Conservation (phyloP, 1,284 basidiomycete species). For the Calocybe gambosa region DNA sequence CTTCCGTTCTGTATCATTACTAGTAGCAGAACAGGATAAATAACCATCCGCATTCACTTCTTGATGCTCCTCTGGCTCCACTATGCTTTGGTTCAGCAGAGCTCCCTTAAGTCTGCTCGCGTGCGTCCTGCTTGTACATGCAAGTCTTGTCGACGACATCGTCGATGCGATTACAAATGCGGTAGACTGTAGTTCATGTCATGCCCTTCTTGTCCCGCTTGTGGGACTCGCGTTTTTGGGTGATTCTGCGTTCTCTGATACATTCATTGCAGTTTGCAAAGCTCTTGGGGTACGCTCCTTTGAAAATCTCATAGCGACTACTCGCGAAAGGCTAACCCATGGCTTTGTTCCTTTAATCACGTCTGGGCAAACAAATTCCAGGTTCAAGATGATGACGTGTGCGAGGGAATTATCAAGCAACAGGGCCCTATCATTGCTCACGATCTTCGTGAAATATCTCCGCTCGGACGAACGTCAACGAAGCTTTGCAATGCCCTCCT, state of each 20-base stretch:
- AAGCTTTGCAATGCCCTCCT: slow-evolving; percentile 52
- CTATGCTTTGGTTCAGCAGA: slow-evolving; percentile 5
- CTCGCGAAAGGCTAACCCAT: not conserved
- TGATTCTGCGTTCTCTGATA: slow-evolving; percentile 33
- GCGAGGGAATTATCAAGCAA: slow-evolving; percentile 41
- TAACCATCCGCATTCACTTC: not conserved
- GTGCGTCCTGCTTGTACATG: slow-evolving; percentile 5
- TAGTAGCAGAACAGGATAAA: no score
- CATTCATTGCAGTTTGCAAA: slow-evolving; percentile 37
- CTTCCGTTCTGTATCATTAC: no score
- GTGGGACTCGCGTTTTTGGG: slow-evolving; percentile 37
- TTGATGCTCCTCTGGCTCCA: not conserved
- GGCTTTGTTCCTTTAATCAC: no score
- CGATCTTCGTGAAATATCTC: slow-evolving; percentile 43
- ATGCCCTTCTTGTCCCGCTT: slow-evolving; percentile 37
- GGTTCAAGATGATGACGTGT: slow-evolving; percentile 43
- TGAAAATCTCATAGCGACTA: not conserved
- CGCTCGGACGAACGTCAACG: slow-evolving; percentile 41
- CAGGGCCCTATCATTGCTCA: slow-evolving; percentile 57
- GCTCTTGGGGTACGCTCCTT: slow-evolving; percentile 27
- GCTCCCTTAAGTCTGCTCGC: slow-evolving; percentile 5
- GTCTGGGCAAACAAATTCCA: no score
- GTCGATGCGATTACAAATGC: slow-evolving; percentile 34
- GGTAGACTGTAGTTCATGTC: slow-evolving; percentile 41
- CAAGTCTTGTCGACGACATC: slow-evolving; percentile 32